These are phyloP conservation scores for Globisporangium barbulae DNA, from an alignment of 352 stramenopile species.

Conservation along the genomic window DNA sequence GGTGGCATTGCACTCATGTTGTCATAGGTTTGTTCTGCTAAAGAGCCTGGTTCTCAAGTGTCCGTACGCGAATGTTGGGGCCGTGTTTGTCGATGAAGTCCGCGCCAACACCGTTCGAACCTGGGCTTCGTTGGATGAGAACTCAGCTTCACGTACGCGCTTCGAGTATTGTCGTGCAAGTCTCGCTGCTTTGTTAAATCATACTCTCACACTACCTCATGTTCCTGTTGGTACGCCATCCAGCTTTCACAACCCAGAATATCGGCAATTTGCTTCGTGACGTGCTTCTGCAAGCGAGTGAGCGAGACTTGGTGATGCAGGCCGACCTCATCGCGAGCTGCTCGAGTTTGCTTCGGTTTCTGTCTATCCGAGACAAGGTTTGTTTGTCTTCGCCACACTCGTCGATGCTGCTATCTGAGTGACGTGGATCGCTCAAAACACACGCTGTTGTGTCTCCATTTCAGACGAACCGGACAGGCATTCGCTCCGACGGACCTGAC, in stretches of 20 bases:
- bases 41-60: constrained; percentile 42
- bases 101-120: constrained; percentile 37
- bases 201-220: not conserved
- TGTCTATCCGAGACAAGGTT: constrained; percentile 65
- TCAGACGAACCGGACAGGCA: constrained; percentile 32
- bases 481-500: constrained; percentile 17
- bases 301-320: constrained; percentile 57
- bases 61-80: constrained; percentile 69
- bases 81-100: constrained; percentile 60
- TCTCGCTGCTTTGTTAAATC: not conserved
- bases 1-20: not conserved
- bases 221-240: not conserved
- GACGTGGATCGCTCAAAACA: not conserved
- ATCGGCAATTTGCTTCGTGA: constrained; percentile 33
- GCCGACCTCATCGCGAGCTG: constrained; percentile 64
- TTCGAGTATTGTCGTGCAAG: not conserved
- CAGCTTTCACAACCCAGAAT: constrained; percentile 15
- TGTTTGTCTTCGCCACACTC: not conserved
- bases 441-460: not conserved
- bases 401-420: not conserved
- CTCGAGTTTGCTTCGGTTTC: constrained; percentile 60
- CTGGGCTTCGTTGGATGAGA: constrained; percentile 30
- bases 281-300: constrained; percentile 36
- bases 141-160: constrained; percentile 29
- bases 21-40: constrained; percentile 47